These are phyloP conservation scores for Nakazawaea molendinolei DNA, from an alignment of 805 yeast species.

Conservation along the genomic window DNA sequence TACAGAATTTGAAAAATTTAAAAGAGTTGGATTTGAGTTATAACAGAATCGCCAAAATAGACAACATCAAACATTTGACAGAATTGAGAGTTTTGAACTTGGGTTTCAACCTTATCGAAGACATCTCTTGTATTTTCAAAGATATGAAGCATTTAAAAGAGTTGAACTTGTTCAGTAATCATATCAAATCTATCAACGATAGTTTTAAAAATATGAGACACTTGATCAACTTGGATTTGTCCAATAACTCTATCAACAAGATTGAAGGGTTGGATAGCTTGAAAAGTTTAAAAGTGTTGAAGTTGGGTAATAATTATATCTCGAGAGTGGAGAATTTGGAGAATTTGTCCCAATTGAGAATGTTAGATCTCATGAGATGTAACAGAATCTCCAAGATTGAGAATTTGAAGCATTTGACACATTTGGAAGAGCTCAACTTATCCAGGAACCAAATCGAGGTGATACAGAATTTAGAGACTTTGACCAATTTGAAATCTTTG, in stretches of 20 bases:
- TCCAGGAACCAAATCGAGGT: conserved; percentile 69
- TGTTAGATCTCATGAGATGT: conserved; percentile 30
- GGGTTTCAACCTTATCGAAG: conserved; percentile 11
- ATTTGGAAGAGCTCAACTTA: conserved; percentile 72
- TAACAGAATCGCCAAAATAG: conserved; percentile 53
- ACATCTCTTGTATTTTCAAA: conserved; percentile 5
- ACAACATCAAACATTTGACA: conserved; percentile 29
- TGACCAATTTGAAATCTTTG: conserved; percentile 49
- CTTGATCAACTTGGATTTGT: conserved; percentile 24
- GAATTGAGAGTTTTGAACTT: conserved; percentile 6
- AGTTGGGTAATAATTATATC: conserved; percentile 59
- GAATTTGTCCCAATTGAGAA: conserved; percentile 64
- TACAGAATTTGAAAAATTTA: conserved; percentile 5
- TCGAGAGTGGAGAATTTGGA: conserved; percentile 55
- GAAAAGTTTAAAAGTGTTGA: conserved; percentile 56
- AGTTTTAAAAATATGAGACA: conserved; percentile 45
- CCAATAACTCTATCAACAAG: conserved; percentile 19
- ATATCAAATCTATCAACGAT: conserved; percentile 62
- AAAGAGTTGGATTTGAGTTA: conserved; percentile 11
- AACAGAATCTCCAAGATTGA: conserved; percentile 7
- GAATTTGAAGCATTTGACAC: conserved; percentile 29
- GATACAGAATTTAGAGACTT: conserved; percentile 45
- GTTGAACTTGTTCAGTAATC: conserved; percentile 20
- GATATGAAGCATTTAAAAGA: conserved; percentile 5
- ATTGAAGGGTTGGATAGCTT: conserved; percentile 52